phyloP scores from a whole-genome alignment of 352 stramenopile genomes.

The Nothophytophthora sp. region DNA sequence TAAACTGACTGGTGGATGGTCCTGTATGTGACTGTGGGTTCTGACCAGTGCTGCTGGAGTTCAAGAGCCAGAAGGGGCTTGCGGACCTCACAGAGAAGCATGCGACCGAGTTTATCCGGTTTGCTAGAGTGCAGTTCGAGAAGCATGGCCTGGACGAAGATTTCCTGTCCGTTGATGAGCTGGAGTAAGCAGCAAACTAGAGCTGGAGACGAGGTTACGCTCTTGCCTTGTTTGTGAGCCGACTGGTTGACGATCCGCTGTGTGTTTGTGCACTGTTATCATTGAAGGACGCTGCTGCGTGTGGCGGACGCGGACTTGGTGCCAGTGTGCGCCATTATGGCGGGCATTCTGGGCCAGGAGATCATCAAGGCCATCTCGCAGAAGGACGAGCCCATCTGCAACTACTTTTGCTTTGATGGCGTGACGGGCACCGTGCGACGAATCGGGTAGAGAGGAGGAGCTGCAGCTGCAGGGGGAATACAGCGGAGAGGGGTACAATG shows the following conservation, averaged over 20 bases:
- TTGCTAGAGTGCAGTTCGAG: constrained; percentile 49
- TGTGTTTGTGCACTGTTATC: neutral
- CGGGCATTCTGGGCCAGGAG: constrained; percentile 97
- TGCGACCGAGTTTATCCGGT: constrained; percentile 53
- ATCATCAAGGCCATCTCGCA: constrained; percentile 98
- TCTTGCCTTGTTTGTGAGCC: neutral
- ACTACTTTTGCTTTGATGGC: constrained; percentile 95
- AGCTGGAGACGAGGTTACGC: too few species aligned
- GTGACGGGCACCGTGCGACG: constrained; percentile 50
- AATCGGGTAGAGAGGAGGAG: constrained; percentile 41
- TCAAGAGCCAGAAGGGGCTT: constrained; percentile 26
- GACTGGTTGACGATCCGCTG: too few species aligned
- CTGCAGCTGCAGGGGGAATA: constrained; percentile 7
- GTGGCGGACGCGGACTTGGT: constrained; percentile 70
- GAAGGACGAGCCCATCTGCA: constrained; percentile 96
- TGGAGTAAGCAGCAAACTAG: too few species aligned
- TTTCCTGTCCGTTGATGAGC: constrained; percentile 55
- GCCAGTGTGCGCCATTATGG: constrained; percentile 95
- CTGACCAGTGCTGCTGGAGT: constrained; percentile 65
- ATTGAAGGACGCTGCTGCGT: constrained; percentile 36
- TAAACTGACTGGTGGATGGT: neutral
- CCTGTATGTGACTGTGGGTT: neutral
- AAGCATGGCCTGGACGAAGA: constrained; percentile 59
- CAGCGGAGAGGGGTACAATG: neutral
- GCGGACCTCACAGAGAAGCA: constrained; percentile 14